Evolutionary conservation across 345 rosid species (phyloP), one percentile per base, ranked within the genome.

Genomic region (Populus euphratica): DNA sequence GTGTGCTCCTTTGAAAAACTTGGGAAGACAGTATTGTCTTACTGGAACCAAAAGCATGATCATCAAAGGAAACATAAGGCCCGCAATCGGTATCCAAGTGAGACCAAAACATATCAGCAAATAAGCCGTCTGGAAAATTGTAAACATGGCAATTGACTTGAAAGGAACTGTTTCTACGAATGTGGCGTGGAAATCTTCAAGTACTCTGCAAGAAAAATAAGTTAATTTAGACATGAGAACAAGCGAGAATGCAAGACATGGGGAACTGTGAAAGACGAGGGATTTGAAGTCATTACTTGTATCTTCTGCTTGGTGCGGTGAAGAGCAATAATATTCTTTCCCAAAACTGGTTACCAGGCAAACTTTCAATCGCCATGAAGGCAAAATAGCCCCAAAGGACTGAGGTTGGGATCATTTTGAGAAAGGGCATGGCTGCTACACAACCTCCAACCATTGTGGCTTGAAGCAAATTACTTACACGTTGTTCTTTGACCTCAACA

Each of bases 341-440:
- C 85, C 85, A 78, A 39, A 82, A 82, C 36, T 78, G 80, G 38
- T 82, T 82, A 0, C 85, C 85, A 20, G 85, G 85, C 66, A 82
- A 67, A 44, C 85, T 78, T 72, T 82, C 85, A 59, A 78, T 82
- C 7, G 85, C 81, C 82, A 82, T 82, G 77, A 82, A 82, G 1
- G 85, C 85, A 65, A 82, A 72, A 56, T 78, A 82, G 16, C 85
- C 85, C 85, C 82, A 82, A 5, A 82, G 85, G 10, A 82, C 85
- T 27, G 85, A 82, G 20, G 85, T 82, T 29, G 85, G 82, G 20
- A 82, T 82, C 82, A 17, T 82, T 78, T 82, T 82, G 56, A 82
- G 85, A 36, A 82, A 71, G 33, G 85, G 85, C 85, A 82, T 82
- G 8, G 85, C 85, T 20, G 85, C 85, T 25, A 78, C 71, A 36